Base-by-base conservation (phyloP, 345 rosid species). In the Combretum micranthum region DNA sequence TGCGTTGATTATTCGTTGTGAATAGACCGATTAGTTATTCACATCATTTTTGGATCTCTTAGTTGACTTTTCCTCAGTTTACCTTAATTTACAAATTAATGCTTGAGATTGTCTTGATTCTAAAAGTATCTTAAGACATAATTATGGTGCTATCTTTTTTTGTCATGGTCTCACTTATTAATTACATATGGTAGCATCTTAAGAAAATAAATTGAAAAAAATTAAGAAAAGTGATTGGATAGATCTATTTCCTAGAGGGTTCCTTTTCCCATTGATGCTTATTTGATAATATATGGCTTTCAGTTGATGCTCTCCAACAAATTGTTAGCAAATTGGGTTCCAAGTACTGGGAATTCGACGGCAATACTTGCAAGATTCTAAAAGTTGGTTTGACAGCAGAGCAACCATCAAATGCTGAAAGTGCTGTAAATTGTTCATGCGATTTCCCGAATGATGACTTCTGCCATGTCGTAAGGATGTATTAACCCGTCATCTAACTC, bases 261-360 rank as follows among this genome's bases (percentile, higher is more conserved):
- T 23, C 47, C 3, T 19, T 47, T 14, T 50, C 21, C 47, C 4
- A 42, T 21, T 7, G 9, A 32, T 32, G 39, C 39, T 32, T 18
- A 2, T 15, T 50, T 37, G 32, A 25, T 17, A 15, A 13, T 50
- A 16, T 11, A 12, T 48, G 51, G 45, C 37, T 19, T 26, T 15
- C 63, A 82, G 87, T 77, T 67, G 74, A 80, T 64, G 80, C 75
- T 55, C 77, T 85, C 47, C 69, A 66, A 17, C 74, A 76, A 68
- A 78, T 80, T 42, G 72, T 60, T 1, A 69, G 23, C 57, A 62
- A 80, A 15, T 46, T 82, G 86, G 88, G 92, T 22, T 71, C 71
- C 0, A 68, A 44, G 37, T 32, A 54, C 67, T 80, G 84, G 92
- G 69, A 61, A 60, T 85, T 85, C 48, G 60, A 71, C 55, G 79